Percentiles rank a stretch among this genome's conserved stretches.
phyloP scores from a whole-genome alignment of 2,329 filamentous ascomycete genomes.

The Colletotrichum falcatum region DNA sequence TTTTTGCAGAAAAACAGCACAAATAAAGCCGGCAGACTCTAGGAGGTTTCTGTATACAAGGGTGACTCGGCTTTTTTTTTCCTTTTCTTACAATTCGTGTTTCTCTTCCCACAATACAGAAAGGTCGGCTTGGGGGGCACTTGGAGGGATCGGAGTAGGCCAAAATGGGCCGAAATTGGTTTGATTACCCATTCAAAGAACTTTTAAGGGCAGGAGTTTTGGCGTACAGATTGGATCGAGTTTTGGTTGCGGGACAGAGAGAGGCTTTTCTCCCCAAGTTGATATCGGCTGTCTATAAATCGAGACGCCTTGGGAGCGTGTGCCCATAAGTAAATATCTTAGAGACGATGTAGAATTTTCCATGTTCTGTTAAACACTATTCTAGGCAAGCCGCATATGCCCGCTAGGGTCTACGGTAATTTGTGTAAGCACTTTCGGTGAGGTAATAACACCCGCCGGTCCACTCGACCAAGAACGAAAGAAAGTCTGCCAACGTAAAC shows the following conservation, averaged over 20 bases:
- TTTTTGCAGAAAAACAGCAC: constrained; percentile 1
- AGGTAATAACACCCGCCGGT: not conserved
- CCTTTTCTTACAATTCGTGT: not conserved
- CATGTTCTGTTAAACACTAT: not conserved
- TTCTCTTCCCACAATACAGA: constrained; percentile 1
- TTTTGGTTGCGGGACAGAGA: not conserved
- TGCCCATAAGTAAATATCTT: not conserved
- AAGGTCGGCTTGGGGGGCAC: not conserved
- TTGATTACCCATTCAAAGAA: not conserved
- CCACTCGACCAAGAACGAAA: not conserved
- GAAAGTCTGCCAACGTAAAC: not conserved
- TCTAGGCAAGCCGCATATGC: not conserved
- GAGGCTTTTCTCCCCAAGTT: too few relatives aligned
- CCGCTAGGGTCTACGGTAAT: not conserved
- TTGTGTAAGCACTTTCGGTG: not conserved
- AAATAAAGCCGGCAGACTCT: not conserved
- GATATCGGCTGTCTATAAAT: not conserved
- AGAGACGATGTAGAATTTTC: not conserved
- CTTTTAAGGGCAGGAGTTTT: not conserved
- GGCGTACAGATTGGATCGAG: constrained; percentile 2
- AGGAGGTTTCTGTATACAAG: not conserved
- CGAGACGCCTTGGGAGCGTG: not conserved
- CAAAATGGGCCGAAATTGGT: not conserved
- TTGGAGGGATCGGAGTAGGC: not conserved
- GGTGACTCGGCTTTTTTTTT: not conserved